Conservation (phyloP, 1,139 yeast genomes). For the Suhomyces taliae region DNA sequence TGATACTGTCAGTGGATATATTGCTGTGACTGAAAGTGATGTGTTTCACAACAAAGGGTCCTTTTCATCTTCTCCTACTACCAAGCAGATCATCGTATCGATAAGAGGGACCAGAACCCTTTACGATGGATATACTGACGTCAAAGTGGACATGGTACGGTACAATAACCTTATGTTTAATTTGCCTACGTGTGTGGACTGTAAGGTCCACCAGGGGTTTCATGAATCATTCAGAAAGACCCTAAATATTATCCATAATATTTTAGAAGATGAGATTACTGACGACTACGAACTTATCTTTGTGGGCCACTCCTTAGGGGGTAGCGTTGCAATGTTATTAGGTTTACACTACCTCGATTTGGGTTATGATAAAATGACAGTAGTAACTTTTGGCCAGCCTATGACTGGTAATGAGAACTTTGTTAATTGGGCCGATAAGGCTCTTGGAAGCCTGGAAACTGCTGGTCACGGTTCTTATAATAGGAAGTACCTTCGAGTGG, state of each 20-base stretch:
- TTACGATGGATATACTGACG: conserved; percentile 46
- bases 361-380: conserved; percentile 32
- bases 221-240: conserved; percentile 34
- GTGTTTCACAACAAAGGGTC: conserved; percentile 24
- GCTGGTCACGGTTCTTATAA: conserved; percentile 22
- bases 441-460: conserved; percentile 29
- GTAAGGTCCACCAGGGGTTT: conserved; percentile 53
- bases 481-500: conserved; percentile 39
- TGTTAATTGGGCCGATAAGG: conserved; percentile 38
- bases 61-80: conserved; percentile 6
- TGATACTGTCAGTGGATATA: conserved; percentile 41
- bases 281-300: conserved; percentile 37
- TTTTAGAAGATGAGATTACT: conserved; percentile 26
- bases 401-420: conserved; percentile 46
- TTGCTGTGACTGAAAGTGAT: conserved; percentile 34
- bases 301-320: conserved; percentile 56
- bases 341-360: conserved; percentile 39
- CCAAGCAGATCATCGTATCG: conserved; percentile 39
- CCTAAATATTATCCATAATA: conserved; percentile 25
- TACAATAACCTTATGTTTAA: conserved; percentile 28
- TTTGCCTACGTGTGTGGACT: conserved; percentile 34
- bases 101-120: conserved; percentile 52
- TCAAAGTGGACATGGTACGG: conserved; percentile 39
- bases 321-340: conserved; percentile 44
- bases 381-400: conserved; percentile 56